A percentile compares a stretch with the other conserved stretches of the same genome.
Evolutionary conservation across 768 basidiomycete species (phyloP).

Genomic region (Lentinula lateritia): DNA sequence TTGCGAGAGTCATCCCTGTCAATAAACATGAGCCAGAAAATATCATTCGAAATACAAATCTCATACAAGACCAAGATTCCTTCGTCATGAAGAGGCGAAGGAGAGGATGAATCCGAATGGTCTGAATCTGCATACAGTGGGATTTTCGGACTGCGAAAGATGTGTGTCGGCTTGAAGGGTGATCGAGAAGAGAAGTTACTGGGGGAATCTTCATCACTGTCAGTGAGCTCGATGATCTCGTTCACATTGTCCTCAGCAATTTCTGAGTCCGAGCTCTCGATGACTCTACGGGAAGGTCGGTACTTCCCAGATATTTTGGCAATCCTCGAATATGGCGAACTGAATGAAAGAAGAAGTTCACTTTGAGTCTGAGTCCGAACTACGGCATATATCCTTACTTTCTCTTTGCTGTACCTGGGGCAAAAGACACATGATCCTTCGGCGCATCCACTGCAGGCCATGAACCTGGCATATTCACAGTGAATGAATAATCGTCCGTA

Average conservation of each 20-base stretch:
- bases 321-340: not conserved
- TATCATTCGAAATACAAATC: not conserved
- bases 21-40: not conserved
- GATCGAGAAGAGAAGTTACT: not conserved
- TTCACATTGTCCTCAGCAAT: slow-evolving; percentile 17
- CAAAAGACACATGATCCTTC: not conserved
- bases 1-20: slow-evolving; percentile 42
- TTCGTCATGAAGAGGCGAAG: slow-evolving; percentile 13
- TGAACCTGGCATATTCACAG: not conserved
- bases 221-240: slow-evolving; percentile 18
- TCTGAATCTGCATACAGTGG: slow-evolving; percentile 3
- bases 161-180: not conserved
- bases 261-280: slow-evolving; percentile 30
- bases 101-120: slow-evolving; percentile 3
- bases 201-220: slow-evolving; percentile 7
- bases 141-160: not conserved
- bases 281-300: slow-evolving; percentile 20
- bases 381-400: not conserved
- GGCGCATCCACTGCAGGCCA: not conserved
- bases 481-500: not conserved
- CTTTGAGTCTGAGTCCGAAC: too few species aligned
- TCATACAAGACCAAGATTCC: slow-evolving; percentile 31
- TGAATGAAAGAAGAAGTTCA: not conserved
- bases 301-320: slow-evolving; percentile 6
- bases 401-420: not conserved